Base-by-base conservation (phyloP, 257 asterid genomes). In the Solanum paucissectum region DNA sequence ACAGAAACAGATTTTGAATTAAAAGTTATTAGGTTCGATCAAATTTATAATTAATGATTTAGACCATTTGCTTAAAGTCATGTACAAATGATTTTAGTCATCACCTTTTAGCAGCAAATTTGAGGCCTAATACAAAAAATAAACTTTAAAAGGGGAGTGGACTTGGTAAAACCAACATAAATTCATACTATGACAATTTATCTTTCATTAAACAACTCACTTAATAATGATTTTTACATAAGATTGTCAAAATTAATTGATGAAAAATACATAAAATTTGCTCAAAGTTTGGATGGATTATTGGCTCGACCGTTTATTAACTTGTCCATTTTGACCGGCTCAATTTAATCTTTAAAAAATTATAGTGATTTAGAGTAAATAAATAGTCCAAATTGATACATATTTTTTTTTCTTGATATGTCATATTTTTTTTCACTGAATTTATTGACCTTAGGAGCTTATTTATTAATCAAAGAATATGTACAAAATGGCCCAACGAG, bases 1-100 rank as follows among this genome's bases (percentile, higher is more conserved):
- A 9, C 2, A 16, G 4, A 72, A 4, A 0, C 2, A 69, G 0
- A 12, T 14, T 3, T 0, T 71, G 3, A 71, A 71, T 3, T 2
- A 32, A 71, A 71, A 71, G 0, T 71, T 71, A 3, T 71, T 71
- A 18, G 3, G 3, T 71, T 71, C 0, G 0, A 0, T 72, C 44
- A 18, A 16, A 16, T 18, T 29, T 9, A 13, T 71, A 32, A 16
- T 3, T 71, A 69, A 14, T 71, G n/a, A 71, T 71, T 5, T 13
- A 13, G 74, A 32, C 2, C 9, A 16, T 33, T 32, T 72, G 10
- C 1, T 72, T 73, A 27, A 52, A 69, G 14, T 62, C 69, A 60
- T 34, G 20, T 66, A 66, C 72, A 73, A 73, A 9, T 20, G 29
- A 73, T 73, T 73, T 73, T 7, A 21, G 18, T 72, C 12, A 72